Percentiles rank a stretch among this genome's conserved stretches.
Evolutionary conservation across 495 filamentous ascomycete genomes (phyloP).

Genomic region (Hypoxylon lienhwacheense): DNA sequence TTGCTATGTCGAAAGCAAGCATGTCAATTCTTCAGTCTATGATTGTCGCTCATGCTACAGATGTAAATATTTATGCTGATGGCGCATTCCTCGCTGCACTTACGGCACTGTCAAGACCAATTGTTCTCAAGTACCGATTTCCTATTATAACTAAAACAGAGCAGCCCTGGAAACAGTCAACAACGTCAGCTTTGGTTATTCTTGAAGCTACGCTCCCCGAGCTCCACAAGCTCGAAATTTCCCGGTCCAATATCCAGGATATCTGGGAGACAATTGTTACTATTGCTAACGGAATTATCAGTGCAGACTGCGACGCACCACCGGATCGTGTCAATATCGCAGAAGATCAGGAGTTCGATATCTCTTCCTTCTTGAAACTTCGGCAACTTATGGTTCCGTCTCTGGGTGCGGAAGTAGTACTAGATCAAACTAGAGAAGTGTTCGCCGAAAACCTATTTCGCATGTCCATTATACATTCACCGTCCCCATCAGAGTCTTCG

Average conservation of each 20-base stretch:
- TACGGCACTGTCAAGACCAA: slow-evolving; percentile 64
- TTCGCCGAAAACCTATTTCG: slow-evolving; percentile 79
- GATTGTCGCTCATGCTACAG: slow-evolving; percentile 62
- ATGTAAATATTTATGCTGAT: slow-evolving; percentile 65
- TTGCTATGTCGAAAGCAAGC: slow-evolving; percentile 79
- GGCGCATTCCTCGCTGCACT: slow-evolving; percentile 63
- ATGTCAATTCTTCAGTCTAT: slow-evolving; percentile 70
- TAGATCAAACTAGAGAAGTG: slow-evolving; percentile 65
- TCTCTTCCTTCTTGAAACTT: slow-evolving; percentile 68
- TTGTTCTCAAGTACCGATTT: slow-evolving; percentile 75
- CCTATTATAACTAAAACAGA: slow-evolving; percentile 57
- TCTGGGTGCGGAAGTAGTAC: slow-evolving; percentile 65
- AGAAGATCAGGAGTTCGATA: slow-evolving; percentile 77
- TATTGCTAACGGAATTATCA: slow-evolving; percentile 61
- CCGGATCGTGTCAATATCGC: slow-evolving; percentile 49
- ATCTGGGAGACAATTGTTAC: slow-evolving; percentile 64
- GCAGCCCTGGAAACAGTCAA: slow-evolving; percentile 78
- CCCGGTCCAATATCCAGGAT: slow-evolving; percentile 44
- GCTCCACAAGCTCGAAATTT: slow-evolving; percentile 58
- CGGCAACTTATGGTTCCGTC: slow-evolving; percentile 72
- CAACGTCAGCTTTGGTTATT: slow-evolving; percentile 67
- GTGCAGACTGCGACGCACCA: slow-evolving; percentile 55
- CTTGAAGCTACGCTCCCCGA: slow-evolving; percentile 65
- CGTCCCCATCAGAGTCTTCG: slow-evolving; percentile 65
- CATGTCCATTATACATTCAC: slow-evolving; percentile 77